phyloP scores from a whole-genome alignment of 1,284 basidiomycete species.

The Ustilago cynodontis region DNA sequence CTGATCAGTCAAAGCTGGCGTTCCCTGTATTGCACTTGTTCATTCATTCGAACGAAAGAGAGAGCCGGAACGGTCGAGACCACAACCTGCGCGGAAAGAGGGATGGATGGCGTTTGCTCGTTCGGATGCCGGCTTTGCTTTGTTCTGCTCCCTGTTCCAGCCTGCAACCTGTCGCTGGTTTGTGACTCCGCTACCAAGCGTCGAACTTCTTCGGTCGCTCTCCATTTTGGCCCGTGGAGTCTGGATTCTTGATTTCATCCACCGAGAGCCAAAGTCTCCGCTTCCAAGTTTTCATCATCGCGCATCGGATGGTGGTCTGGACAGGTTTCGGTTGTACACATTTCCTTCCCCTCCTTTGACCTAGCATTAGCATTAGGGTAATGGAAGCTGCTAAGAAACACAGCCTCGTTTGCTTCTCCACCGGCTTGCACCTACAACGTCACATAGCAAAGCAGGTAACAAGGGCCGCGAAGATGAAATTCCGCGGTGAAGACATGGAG shows the following conservation, averaged over 20 bases:
- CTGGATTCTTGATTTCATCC: neutral
- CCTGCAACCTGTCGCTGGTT: no score
- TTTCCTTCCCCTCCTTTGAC: neutral
- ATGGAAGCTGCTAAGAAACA: neutral
- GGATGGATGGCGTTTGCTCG: neutral
- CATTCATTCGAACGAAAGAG: neutral
- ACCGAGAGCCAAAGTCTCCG: neutral
- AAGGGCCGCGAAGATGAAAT: no score
- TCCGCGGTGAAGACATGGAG: neutral
- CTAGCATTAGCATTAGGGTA: neutral
- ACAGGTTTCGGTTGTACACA: no score
- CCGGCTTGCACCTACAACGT: no score
- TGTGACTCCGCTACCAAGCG: no score
- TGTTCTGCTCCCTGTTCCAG: no score
- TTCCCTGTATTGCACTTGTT: no score
- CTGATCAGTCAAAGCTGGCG: neutral
- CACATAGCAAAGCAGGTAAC: no score
- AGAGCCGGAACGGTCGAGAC: neutral
- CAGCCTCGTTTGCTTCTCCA: neutral
- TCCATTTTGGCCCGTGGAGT: neutral
- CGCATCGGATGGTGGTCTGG: neutral
- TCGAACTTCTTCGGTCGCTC: no score
- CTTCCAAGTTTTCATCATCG: constrained; percentile 4
- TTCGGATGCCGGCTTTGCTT: neutral
- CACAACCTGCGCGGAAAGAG: neutral